phyloP scores from a whole-genome alignment of 2,329 filamentous ascomycete species.

The Lachnellula hyalina region DNA sequence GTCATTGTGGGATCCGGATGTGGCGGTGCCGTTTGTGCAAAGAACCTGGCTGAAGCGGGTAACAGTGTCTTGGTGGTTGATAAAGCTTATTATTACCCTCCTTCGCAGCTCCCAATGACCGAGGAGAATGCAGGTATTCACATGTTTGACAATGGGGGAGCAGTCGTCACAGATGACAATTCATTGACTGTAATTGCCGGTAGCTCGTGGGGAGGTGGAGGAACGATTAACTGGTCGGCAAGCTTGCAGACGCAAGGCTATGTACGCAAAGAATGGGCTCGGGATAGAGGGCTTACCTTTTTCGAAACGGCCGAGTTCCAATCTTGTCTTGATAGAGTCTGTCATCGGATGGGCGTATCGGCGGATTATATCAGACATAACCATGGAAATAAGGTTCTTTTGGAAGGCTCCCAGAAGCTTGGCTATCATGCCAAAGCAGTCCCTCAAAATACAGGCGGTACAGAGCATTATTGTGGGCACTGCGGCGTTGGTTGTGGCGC shows the following conservation, averaged over 20 bases:
- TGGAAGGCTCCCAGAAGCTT: conserved; percentile 69
- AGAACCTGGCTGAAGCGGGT: conserved; percentile 72
- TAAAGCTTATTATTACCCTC: conserved; percentile 72
- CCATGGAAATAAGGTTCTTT: conserved; percentile 61
- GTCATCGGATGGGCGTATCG: conserved; percentile 70
- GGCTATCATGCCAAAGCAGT: conserved; percentile 66
- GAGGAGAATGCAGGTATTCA: conserved; percentile 54
- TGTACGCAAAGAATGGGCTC: conserved; percentile 78
- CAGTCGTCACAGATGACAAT: conserved; percentile 49
- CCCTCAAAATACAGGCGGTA: conserved; percentile 73
- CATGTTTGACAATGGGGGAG: conserved; percentile 65
- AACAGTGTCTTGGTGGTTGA: conserved; percentile 74
- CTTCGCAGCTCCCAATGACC: conserved; percentile 69
- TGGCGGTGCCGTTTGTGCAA: conserved; percentile 76
- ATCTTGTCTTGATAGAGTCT: conserved; percentile 73
- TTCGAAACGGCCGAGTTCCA: conserved; percentile 73
- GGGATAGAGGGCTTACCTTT: conserved; percentile 58
- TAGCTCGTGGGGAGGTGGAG: conserved; percentile 76
- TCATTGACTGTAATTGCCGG: conserved; percentile 61
- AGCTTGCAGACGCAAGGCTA: conserved; percentile 62
- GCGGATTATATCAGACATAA: conserved; percentile 65
- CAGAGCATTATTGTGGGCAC: conserved; percentile 68
- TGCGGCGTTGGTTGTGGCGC: conserved; percentile 58
- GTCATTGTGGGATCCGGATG: conserved; percentile 84
- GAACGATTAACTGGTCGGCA: conserved; percentile 64